Evolutionary conservation across 2,329 filamentous ascomycete species (phyloP).

Genomic region (Teratosphaeria viscida): DNA sequence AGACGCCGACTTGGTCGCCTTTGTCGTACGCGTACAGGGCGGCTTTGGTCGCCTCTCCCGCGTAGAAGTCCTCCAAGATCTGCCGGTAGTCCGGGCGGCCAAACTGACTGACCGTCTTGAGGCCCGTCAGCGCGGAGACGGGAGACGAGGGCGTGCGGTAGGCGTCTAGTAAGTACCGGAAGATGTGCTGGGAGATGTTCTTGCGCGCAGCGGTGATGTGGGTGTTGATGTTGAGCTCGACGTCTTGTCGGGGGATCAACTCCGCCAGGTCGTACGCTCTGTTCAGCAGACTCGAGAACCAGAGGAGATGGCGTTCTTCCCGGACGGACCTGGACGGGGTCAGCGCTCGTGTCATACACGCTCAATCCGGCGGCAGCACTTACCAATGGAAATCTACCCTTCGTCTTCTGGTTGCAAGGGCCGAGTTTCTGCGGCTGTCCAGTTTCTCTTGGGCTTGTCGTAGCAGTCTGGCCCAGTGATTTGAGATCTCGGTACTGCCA

Average conservation of each 20-base stretch:
- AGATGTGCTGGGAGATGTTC: constrained; percentile 44
- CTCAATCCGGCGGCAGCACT: neutral
- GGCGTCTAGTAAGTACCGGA: constrained; percentile 47
- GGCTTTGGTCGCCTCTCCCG: neutral
- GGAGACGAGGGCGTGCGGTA: constrained; percentile 44
- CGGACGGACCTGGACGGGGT: constrained; percentile 53
- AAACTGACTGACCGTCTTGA: constrained; percentile 26
- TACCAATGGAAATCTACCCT: neutral
- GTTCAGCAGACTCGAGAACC: constrained; percentile 49
- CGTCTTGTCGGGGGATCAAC: constrained; percentile 25
- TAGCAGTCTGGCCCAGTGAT: too few relatives aligned
- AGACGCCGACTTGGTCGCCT: neutral
- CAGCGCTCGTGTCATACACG: constrained; percentile 26
- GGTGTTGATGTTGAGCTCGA: constrained; percentile 47
- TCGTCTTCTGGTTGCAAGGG: neutral
- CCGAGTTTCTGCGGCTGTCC: too few relatives aligned
- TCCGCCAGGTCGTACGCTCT: constrained; percentile 32
- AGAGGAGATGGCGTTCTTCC: constrained; percentile 45
- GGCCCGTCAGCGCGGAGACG: constrained; percentile 43
- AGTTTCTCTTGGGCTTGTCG: too few relatives aligned
- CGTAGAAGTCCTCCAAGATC: neutral
- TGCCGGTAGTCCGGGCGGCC: constrained; percentile 2
- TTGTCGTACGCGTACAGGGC: neutral
- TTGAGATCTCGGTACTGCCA: too few relatives aligned
- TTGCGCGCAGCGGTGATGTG: constrained; percentile 48